Conservation (phyloP, 164 flowering plant species). For the Saururus chinensis region DNA sequence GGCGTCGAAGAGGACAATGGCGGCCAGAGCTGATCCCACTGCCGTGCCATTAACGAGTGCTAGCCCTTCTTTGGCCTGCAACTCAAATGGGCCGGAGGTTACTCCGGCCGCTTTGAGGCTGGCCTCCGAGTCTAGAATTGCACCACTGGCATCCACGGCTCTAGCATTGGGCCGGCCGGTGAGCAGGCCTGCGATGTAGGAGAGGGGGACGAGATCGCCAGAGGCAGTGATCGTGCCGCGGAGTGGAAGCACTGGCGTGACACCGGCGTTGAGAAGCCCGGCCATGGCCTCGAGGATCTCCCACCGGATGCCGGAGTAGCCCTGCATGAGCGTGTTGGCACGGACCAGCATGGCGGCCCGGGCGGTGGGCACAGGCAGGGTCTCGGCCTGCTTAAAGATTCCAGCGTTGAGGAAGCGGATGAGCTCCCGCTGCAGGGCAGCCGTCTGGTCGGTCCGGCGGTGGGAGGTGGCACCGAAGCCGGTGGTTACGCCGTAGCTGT, state of each 20-base stretch:
- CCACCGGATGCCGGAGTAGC: conserved; percentile 58
- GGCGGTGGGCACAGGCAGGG: conserved; percentile 35
- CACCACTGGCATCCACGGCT: conserved; percentile 33
- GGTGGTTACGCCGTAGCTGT: conserved; percentile 54
- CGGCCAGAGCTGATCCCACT: conserved; percentile 50
- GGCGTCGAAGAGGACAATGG: conserved; percentile 41
- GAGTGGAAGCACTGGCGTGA: conserved; percentile 48
- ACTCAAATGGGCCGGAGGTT: conserved; percentile 34
- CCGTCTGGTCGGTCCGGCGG: conserved; percentile 45
- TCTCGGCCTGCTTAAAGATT: conserved; percentile 39
- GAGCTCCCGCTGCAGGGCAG: conserved; percentile 52
- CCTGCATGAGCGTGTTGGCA: conserved; percentile 57
- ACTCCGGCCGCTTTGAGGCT: conserved; percentile 31
- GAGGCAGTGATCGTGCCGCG: conserved; percentile 56
- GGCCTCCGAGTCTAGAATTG: conserved; percentile 21
- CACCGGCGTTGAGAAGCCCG: conserved; percentile 34
- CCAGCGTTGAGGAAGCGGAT: conserved; percentile 57
- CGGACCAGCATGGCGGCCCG: conserved; percentile 62
- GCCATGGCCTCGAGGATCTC: conserved; percentile 51
- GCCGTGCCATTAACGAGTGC: conserved; percentile 58
- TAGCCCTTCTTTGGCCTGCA: conserved; percentile 52
- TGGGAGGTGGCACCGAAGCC: conserved; percentile 66
- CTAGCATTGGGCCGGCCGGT: conserved; percentile 52
- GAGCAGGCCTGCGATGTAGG: conserved; percentile 52
- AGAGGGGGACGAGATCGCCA: conserved; percentile 50